Base-by-base conservation (phyloP, 1,284 basidiomycete species). In the Moesziomyces sp. region DNA sequence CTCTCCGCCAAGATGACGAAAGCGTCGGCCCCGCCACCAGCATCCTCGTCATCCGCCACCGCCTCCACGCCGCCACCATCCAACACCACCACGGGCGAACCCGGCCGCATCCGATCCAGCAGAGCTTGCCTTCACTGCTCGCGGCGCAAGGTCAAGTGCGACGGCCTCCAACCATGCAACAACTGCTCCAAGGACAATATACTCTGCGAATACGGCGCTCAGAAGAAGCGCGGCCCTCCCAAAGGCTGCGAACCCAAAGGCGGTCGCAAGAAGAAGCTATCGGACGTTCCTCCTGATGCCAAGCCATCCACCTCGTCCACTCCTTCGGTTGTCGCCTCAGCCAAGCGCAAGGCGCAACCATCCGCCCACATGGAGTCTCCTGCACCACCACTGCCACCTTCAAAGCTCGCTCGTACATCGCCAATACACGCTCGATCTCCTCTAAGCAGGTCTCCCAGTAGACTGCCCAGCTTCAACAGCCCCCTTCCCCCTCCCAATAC, bases 71-170 rank as follows among this genome's bases (percentile, higher is more conserved):
- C 51, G 0, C 30, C 30, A 2, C 8, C 30, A 2, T 8, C 30
- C 6, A 30, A 11, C 30, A 30, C 30, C 30, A 11, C 30, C 7
- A 46, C 28, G 10, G 49, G 40, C 19, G 56, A 68, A 3, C 19
- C 52, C 4, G 61, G 53, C 26, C 68, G 68, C 26, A 55, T 66
- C 38, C 67, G 72, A 40, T 74, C 72, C 35, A 70, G 67, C 53
- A 55, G 72, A 43, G 72, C 72, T 2, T 74, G 72, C 35, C 49
- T 62, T 2, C 49, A 59, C 28, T 74, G 72, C 55, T 74, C 72
- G 16, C 67, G 63, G 38, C 62, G 72, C n/a, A 74, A 74, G 56
- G 67, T 70, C 46, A 74, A 74, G 49, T 74, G 72, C 46, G 59
- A 74, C 33, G 72, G 67, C 43, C 26, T 57, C 19, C 67, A 70